phyloP scores from a whole-genome alignment of 208 protist genomes.

The Trypanosoma vivax region DNA sequence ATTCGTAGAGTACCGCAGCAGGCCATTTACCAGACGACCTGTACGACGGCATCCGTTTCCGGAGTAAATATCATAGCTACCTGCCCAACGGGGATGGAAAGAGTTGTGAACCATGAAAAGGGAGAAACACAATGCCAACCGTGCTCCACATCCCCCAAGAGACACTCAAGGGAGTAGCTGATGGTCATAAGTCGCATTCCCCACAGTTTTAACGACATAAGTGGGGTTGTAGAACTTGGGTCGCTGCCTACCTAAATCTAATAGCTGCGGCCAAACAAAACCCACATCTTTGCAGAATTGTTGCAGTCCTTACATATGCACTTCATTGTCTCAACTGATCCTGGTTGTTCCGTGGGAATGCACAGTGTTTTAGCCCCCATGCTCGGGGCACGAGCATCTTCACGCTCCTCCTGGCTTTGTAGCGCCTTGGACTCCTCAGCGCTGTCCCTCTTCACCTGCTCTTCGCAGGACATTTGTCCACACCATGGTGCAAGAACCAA shows the following conservation, averaged over 20 bases:
- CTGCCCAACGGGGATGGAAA: no score
- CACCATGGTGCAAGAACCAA: constrained; percentile 92
- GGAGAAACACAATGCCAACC: no score
- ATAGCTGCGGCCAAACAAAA: constrained; percentile 84
- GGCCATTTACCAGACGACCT: no score
- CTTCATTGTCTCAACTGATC: constrained; percentile 48
- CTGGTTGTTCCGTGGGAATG: constrained; percentile 92
- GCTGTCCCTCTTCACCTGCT: constrained; percentile 92
- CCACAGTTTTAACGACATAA: no score
- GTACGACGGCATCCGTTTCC: no score
- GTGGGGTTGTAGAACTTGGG: neutral
- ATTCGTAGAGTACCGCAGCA: no score
- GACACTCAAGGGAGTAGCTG: no score
- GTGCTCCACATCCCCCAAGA: no score
- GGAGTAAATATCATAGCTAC: no score
- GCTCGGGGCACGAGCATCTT: constrained; percentile 84
- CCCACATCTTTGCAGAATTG: constrained; percentile 63
- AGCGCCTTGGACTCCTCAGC: constrained; percentile 74
- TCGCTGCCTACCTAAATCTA: constrained; percentile 20
- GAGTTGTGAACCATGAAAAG: no score
- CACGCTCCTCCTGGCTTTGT: constrained; percentile 40
- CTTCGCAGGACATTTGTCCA: constrained; percentile 86
- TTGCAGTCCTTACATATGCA: constrained; percentile 89
- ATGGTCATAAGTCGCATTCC: no score
- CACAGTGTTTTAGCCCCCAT: constrained; percentile 96